Evolutionary conservation across 2,329 filamentous ascomycete genomes (phyloP).

Genomic region (Stemphylium beticola): DNA sequence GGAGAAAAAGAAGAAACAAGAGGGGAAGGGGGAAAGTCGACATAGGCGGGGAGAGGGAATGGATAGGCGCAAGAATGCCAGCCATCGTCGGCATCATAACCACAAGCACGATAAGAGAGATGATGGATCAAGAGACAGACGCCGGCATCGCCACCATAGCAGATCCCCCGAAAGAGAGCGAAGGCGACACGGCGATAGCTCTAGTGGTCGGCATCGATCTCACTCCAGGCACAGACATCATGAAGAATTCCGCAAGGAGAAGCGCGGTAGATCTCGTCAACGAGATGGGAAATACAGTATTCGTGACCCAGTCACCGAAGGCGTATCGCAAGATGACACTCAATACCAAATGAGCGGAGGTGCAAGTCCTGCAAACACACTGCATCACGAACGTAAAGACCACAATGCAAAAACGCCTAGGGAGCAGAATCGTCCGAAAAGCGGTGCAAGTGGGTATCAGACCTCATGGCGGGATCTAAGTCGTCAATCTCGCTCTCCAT

Average conservation of each 20-base stretch:
- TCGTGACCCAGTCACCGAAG: not conserved
- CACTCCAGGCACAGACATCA: not conserved
- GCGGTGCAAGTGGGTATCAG: slow-evolving; percentile 1
- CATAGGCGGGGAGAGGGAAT: not conserved
- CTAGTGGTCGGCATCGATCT: not conserved
- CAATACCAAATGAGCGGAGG: slow-evolving; percentile 13
- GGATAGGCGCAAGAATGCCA: not conserved
- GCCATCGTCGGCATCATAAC: not conserved
- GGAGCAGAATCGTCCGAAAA: not conserved
- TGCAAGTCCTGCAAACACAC: not conserved
- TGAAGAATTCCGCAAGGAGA: no score
- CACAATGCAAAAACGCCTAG: no score
- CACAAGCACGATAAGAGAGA: not conserved
- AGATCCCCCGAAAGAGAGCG: not conserved
- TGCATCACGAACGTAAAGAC: not conserved
- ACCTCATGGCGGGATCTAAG: not conserved
- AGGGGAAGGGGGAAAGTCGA: not conserved
- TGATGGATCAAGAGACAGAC: not conserved
- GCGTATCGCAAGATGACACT: not conserved
- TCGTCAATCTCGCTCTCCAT: not conserved
- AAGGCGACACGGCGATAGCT: not conserved
- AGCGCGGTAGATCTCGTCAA: not conserved
- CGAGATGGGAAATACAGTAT: not conserved
- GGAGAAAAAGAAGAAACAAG: slow-evolving; percentile 10
- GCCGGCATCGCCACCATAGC: not conserved